Conservation (phyloP, 1,284 basidiomycete species). For the Dichomitus squalens region DNA sequence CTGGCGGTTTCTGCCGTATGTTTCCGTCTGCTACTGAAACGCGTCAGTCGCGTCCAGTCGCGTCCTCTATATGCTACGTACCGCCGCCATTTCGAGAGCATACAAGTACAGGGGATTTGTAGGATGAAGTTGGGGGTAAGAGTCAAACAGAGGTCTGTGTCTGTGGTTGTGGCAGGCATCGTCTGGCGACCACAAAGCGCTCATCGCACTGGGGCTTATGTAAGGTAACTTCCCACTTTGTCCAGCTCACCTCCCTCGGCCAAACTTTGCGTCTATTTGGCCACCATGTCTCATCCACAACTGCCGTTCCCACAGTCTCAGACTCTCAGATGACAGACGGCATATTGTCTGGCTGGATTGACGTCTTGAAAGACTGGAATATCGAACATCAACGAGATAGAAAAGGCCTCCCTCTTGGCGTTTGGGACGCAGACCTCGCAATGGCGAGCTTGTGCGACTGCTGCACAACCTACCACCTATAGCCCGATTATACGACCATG, state of each 20-base stretch:
- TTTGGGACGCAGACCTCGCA: too few relatives aligned
- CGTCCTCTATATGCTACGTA: background rate
- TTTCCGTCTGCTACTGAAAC: conserved; percentile 12
- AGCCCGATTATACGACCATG: too few relatives aligned
- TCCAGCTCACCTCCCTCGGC: conserved; percentile 4
- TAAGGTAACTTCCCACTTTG: conserved; percentile 5
- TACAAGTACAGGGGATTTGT: conserved; percentile 19
- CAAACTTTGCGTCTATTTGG: conserved; percentile 13
- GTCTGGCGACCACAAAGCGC: background rate
- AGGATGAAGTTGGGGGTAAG: conserved; percentile 16
- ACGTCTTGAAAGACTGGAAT: too few relatives aligned
- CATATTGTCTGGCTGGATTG: too few relatives aligned
- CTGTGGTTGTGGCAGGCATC: conserved; percentile 13
- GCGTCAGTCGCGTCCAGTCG: conserved; percentile 11
- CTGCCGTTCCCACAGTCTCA: background rate
- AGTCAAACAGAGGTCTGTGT: background rate
- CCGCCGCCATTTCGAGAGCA: conserved; percentile 20
- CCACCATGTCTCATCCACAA: background rate
- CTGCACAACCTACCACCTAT: too few relatives aligned
- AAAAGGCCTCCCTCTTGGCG: too few relatives aligned
- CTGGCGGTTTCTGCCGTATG: conserved; percentile 58
- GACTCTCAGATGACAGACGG: too few relatives aligned
- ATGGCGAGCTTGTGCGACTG: too few relatives aligned
- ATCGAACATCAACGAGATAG: too few relatives aligned
- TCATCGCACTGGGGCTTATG: background rate